phyloP scores from a whole-genome alignment of 2,329 filamentous ascomycete genomes.

The Fusarium dimerum region DNA sequence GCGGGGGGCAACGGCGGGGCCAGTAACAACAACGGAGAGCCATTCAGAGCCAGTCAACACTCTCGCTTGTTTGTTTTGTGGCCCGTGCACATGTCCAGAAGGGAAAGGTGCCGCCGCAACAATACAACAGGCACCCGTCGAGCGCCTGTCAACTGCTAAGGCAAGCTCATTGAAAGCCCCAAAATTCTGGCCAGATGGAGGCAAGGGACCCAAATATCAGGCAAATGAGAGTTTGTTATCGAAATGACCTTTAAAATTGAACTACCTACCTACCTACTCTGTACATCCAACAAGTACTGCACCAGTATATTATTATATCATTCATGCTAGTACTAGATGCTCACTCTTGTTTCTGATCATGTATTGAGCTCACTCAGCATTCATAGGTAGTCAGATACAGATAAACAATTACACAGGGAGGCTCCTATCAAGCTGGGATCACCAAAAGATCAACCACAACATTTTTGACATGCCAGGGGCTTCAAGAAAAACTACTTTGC shows the following conservation, averaged over 20 bases:
- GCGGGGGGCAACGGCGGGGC: constrained; percentile 16
- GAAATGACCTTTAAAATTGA: background rate
- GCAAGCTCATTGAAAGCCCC: constrained; percentile 6
- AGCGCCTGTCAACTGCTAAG: constrained; percentile 8
- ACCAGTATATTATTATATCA: background rate
- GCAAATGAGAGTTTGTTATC: background rate
- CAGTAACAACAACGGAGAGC: constrained; percentile 14
- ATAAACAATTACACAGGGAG: too few relatives aligned
- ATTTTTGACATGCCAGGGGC: constrained; percentile 20
- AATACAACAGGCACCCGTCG: constrained; percentile 7
- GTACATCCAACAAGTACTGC: too few relatives aligned
- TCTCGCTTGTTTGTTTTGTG: constrained; percentile 38
- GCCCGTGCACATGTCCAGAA: constrained; percentile 31
- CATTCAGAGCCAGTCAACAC: constrained; percentile 21
- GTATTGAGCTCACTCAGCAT: background rate
- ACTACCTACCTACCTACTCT: too few relatives aligned
- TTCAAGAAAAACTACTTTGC: constrained; percentile 11
- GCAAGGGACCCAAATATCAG: background rate
- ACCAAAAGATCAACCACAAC: constrained; percentile 21
- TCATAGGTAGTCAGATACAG: background rate
- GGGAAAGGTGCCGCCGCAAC: constrained; percentile 30
- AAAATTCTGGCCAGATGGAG: constrained; percentile 17
- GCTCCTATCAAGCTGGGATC: constrained; percentile 4
- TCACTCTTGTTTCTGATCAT: background rate
- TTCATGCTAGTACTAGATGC: too few relatives aligned